These are phyloP conservation scores for Xylogone sp. DNA, from an alignment of 2,329 filamentous ascomycete genomes.

Conservation along the genomic window DNA sequence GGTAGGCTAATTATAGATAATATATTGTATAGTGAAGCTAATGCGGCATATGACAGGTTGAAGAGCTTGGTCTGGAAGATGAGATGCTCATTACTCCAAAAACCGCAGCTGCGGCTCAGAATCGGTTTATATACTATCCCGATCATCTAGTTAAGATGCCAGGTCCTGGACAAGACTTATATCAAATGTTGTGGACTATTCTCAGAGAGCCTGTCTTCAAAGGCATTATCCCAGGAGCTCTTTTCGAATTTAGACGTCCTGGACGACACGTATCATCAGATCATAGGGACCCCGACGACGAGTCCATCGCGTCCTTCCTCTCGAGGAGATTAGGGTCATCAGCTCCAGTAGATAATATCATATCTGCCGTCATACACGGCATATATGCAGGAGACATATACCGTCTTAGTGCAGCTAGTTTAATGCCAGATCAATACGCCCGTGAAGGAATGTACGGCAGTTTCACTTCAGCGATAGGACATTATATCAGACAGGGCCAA, in stretches of 20 bases:
- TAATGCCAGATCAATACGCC: slow-evolving; percentile 27
- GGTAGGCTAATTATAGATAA: slow-evolving; percentile 8
- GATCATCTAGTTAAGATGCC: slow-evolving; percentile 71
- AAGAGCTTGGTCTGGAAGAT: slow-evolving; percentile 51
- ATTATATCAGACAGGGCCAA: neutral
- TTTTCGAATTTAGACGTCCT: slow-evolving; percentile 28
- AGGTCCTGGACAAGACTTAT: slow-evolving; percentile 32
- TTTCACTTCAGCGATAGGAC: neutral
- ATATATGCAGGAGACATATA: slow-evolving; percentile 90
- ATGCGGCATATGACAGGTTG: slow-evolving; percentile 40
- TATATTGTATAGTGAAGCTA: slow-evolving; percentile 8
- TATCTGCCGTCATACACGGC: slow-evolving; percentile 76
- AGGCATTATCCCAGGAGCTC: slow-evolving; percentile 27
- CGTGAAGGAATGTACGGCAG: slow-evolving; percentile 31
- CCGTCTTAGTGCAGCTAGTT: slow-evolving; percentile 68
- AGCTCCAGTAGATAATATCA: slow-evolving; percentile 63
- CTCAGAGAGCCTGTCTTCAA: slow-evolving; percentile 53
- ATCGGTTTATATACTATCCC: slow-evolving; percentile 85
- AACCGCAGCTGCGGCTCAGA: slow-evolving; percentile 47
- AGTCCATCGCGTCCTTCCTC: slow-evolving; percentile 69
- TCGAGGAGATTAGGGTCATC: slow-evolving; percentile 47
- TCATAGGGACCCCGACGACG: slow-evolving; percentile 45
- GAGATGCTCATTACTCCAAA: slow-evolving; percentile 52
- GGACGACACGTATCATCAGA: slow-evolving; percentile 20
- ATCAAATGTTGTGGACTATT: slow-evolving; percentile 29